Conservation (phyloP, 2,329 filamentous ascomycete species). For the Fusarium oligoseptatum region DNA sequence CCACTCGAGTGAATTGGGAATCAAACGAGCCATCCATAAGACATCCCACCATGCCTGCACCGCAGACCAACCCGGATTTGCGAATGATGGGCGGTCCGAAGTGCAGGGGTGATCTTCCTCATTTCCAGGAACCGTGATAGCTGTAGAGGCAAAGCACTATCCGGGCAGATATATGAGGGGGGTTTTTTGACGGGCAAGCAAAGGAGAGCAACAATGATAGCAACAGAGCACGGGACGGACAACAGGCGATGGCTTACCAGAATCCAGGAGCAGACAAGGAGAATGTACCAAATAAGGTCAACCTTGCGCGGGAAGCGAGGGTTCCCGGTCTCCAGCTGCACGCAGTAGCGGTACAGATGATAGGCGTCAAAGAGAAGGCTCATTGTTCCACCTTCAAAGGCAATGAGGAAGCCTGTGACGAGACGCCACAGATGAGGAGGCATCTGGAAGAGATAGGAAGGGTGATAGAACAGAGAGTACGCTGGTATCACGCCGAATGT, state of each 20-base stretch:
- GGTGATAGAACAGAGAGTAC: slow-evolving; percentile 59
- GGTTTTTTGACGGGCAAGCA: slow-evolving; percentile 32
- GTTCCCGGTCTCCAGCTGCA: slow-evolving; percentile 78
- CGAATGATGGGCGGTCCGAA: slow-evolving; percentile 74
- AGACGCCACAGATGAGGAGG: slow-evolving; percentile 60
- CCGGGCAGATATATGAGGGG: slow-evolving; percentile 82
- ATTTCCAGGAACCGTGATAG: slow-evolving; percentile 87
- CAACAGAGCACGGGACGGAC: slow-evolving; percentile 41
- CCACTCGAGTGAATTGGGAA: slow-evolving; percentile 70
- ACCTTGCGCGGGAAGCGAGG: slow-evolving; percentile 80
- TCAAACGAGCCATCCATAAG: slow-evolving; percentile 77
- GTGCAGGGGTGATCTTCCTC: slow-evolving; percentile 84
- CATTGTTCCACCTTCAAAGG: slow-evolving; percentile 49
- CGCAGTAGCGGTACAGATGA: slow-evolving; percentile 81
- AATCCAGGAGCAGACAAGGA: slow-evolving; percentile 79
- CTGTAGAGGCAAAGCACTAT: slow-evolving; percentile 74
- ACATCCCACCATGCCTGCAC: slow-evolving; percentile 82
- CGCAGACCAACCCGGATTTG: slow-evolving; percentile 73
- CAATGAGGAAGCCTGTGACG: slow-evolving; percentile 58
- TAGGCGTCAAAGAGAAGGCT: slow-evolving; percentile 80
- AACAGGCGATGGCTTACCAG: slow-evolving; percentile 73
- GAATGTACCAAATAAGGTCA: slow-evolving; percentile 84
- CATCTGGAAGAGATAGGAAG: slow-evolving; percentile 62
- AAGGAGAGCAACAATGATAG: slow-evolving; percentile 34
- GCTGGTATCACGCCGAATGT: slow-evolving; percentile 65